These are phyloP conservation scores for Clarkia xantiana DNA, from an alignment of 345 rosid species.

Conservation along the genomic window DNA sequence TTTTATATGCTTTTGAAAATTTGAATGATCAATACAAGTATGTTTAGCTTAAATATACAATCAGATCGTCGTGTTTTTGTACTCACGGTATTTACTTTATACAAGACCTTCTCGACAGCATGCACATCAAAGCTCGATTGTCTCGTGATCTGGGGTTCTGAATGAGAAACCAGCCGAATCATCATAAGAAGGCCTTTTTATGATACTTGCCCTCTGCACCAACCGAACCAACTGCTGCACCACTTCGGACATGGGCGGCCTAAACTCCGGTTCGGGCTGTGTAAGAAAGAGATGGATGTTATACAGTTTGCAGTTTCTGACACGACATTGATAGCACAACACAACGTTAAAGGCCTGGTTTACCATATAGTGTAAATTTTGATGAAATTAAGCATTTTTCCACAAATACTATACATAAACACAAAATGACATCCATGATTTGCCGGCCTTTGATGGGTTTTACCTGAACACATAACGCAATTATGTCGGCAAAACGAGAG, in stretches of 20 bases:
- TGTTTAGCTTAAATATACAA: not conserved
- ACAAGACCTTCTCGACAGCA: not conserved
- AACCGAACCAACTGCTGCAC: slow-evolving; percentile 88
- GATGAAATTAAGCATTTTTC: too few species aligned
- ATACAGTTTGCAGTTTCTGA: not conserved
- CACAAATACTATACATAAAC: too few species aligned
- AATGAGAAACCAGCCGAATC: slow-evolving; percentile 62
- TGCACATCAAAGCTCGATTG: slow-evolving; percentile 32
- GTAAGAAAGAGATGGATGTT: not conserved
- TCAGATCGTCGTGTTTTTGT: too few species aligned
- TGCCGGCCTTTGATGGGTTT: not conserved
- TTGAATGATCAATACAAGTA: not conserved
- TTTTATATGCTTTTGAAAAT: not conserved
- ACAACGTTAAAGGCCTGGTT: too few species aligned
- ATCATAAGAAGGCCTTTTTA: slow-evolving; percentile 72
- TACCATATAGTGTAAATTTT: too few species aligned
- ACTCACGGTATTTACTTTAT: too few species aligned
- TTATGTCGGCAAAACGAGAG: slow-evolving; percentile 94
- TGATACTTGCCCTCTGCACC: slow-evolving; percentile 84
- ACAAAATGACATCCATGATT: too few species aligned
- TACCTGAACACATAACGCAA: slow-evolving; percentile 97
- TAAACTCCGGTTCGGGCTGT: slow-evolving; percentile 95
- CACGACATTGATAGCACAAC: too few species aligned
- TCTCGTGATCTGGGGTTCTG: slow-evolving; percentile 80
- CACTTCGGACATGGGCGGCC: slow-evolving; percentile 99